phyloP scores from a whole-genome alignment of 2,329 filamentous ascomycete genomes.

The Apiospora hydei region DNA sequence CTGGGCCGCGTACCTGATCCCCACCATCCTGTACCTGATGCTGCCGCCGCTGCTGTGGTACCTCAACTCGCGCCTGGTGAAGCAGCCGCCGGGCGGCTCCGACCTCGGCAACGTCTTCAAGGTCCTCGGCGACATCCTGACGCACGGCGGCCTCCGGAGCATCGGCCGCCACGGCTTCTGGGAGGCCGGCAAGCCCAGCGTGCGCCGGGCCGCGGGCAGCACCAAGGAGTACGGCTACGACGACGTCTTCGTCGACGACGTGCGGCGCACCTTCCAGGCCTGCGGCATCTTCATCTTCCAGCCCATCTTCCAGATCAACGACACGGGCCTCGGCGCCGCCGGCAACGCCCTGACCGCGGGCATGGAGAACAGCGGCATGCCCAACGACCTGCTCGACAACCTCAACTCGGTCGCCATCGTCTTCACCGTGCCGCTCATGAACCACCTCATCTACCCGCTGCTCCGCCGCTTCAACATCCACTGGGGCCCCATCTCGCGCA shows the following conservation, averaged over 20 bases:
- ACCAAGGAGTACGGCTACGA: slow-evolving; percentile 58
- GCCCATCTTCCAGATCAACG: slow-evolving; percentile 53
- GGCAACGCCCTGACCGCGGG: slow-evolving; percentile 53
- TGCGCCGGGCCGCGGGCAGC: slow-evolving; percentile 52
- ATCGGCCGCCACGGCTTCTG: slow-evolving; percentile 59
- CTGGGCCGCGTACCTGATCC: slow-evolving; percentile 57
- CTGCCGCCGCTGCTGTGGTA: slow-evolving; percentile 53
- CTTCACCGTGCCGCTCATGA: slow-evolving; percentile 60
- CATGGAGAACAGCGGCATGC: slow-evolving; percentile 52
- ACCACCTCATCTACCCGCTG: slow-evolving; percentile 61
- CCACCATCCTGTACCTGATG: slow-evolving; percentile 34
- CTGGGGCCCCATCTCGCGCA: slow-evolving; percentile 64
- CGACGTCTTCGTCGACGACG: slow-evolving; percentile 72
- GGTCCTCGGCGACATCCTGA: slow-evolving; percentile 47
- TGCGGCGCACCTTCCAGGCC: slow-evolving; percentile 65
- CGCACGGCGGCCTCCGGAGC: slow-evolving; percentile 46
- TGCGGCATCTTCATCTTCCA: slow-evolving; percentile 66
- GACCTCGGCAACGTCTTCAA: slow-evolving; percentile 53
- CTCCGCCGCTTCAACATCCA: slow-evolving; percentile 58
- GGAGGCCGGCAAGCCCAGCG: slow-evolving; percentile 66
- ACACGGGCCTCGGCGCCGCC: slow-evolving; percentile 54
- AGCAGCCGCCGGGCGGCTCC: slow-evolving; percentile 53
- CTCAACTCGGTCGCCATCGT: slow-evolving; percentile 67
- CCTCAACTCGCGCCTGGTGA: slow-evolving; percentile 50
- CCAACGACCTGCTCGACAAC: slow-evolving; percentile 68